Evolutionary conservation across 2,329 filamentous ascomycete species (phyloP).

Genomic region (Colletotrichum paranaense): DNA sequence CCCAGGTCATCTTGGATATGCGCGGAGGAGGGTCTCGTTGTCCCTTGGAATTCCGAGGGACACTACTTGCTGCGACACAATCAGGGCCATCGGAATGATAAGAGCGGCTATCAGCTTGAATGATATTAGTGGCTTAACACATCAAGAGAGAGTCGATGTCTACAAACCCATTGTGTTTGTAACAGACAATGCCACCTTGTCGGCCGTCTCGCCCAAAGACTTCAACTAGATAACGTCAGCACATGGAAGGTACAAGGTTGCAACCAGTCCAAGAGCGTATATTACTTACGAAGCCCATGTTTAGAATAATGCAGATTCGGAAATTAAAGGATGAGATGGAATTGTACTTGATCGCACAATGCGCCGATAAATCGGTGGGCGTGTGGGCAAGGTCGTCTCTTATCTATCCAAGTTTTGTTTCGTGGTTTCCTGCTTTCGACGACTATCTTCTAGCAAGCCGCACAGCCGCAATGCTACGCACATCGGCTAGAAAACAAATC

Average conservation of each 20-base stretch:
- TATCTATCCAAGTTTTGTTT: not conserved
- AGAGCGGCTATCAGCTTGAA: not conserved
- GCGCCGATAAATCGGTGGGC: too few species aligned
- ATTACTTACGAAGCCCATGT: constrained; percentile 2
- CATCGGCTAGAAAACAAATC: not conserved
- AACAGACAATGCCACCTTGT: not conserved
- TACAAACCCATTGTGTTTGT: not conserved
- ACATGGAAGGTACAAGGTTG: too few species aligned
- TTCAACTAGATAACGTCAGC: not conserved
- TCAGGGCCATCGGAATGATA: not conserved
- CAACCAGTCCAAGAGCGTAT: too few species aligned
- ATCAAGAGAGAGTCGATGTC: too few species aligned
- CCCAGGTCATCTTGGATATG: constrained; percentile 23
- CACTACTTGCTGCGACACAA: not conserved
- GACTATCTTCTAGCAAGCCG: not conserved
- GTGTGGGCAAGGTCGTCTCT: not conserved
- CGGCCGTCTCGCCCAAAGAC: not conserved
- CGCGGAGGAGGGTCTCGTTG: constrained; percentile 8
- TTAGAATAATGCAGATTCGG: too few species aligned
- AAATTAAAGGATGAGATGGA: too few species aligned
- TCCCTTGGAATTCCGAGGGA: not conserved
- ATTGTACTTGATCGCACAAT: not conserved
- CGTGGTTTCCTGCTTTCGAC: not conserved
- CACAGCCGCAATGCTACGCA: not conserved
- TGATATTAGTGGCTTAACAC: not conserved